These are phyloP conservation scores for Ceratocystis lukuohia DNA, from an alignment of 2,329 filamentous ascomycete genomes.

Conservation along the genomic window DNA sequence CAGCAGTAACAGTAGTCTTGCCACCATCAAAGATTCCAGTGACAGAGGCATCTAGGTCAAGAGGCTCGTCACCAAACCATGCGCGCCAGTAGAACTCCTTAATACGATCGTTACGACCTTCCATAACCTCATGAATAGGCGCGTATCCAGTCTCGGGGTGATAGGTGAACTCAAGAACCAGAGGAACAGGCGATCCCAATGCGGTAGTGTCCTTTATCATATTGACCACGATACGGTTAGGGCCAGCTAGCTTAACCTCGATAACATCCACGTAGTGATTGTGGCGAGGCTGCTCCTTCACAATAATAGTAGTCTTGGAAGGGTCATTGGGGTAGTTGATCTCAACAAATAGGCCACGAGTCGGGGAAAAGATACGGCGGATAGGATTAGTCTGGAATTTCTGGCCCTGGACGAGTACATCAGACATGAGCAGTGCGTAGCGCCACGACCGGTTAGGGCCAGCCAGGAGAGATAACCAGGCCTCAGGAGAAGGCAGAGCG, in stretches of 20 bases:
- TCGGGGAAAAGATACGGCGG: slow-evolving; percentile 77
- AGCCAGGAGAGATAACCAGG: slow-evolving; percentile 79
- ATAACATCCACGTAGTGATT: slow-evolving; percentile 82
- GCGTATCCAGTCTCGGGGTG: slow-evolving; percentile 92
- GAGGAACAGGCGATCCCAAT: slow-evolving; percentile 63
- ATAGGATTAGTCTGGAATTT: slow-evolving; percentile 97
- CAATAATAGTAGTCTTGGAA: slow-evolving; percentile 67
- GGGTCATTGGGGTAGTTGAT: slow-evolving; percentile 71
- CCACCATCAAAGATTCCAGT: slow-evolving; percentile 86
- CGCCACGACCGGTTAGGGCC: slow-evolving; percentile 82
- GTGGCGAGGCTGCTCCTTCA: slow-evolving; percentile 75
- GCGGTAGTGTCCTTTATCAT: slow-evolving; percentile 90
- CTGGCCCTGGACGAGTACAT: slow-evolving; percentile 87
- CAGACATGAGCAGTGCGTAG: slow-evolving; percentile 83
- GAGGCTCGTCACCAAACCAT: slow-evolving; percentile 81
- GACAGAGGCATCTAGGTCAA: slow-evolving; percentile 73
- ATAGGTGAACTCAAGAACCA: slow-evolving; percentile 83
- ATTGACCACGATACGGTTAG: slow-evolving; percentile 73
- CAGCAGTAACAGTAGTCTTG: slow-evolving; percentile 69
- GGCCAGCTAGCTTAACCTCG: slow-evolving; percentile 61
- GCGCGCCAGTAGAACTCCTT: slow-evolving; percentile 98
- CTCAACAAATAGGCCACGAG: slow-evolving; percentile 78
- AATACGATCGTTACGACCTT: slow-evolving; percentile 88
- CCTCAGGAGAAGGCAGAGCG: slow-evolving; percentile 62
- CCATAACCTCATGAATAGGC: slow-evolving; percentile 95